Percentiles rank a stretch among this genome's conserved stretches.
Evolutionary conservation across 768 basidiomycete genomes (phyloP).

Genomic region (Gautieria morchelliformis): DNA sequence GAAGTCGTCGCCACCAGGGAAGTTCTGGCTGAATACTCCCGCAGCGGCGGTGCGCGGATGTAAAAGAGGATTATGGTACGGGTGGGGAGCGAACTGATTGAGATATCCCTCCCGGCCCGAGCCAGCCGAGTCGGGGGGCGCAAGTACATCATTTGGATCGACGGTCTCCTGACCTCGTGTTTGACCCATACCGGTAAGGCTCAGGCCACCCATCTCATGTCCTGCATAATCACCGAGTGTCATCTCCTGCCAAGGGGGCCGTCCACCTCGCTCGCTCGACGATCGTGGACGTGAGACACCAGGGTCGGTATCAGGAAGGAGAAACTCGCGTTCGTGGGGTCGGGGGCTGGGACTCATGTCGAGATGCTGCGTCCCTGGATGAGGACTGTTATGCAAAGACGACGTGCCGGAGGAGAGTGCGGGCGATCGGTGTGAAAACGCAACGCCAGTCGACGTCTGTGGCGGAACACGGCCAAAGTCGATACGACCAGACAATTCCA

Average conservation of each 20-base stretch:
- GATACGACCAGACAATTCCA: not conserved
- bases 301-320: not conserved
- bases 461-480: not conserved
- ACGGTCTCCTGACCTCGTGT: not conserved
- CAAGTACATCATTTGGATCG: not conserved
- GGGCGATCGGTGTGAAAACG: slow-evolving; percentile 6
- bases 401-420: not conserved
- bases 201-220: not conserved
- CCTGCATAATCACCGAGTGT: not conserved
- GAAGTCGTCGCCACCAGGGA: not conserved
- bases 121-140: not conserved
- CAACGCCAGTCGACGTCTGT: not conserved
- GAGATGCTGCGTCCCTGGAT: not conserved
- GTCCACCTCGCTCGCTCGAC: not conserved
- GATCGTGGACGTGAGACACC: not conserved
- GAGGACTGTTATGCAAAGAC: slow-evolving; percentile 1
- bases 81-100: not conserved
- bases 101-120: too few species aligned
- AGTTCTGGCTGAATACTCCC: not conserved
- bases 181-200: not conserved
- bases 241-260: not conserved
- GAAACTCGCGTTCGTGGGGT: not conserved
- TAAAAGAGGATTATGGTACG: not conserved
- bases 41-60: not conserved
- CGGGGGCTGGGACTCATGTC: not conserved